These are phyloP conservation scores for Candida ulmi DNA, from an alignment of 805 yeast genomes.

Conservation along the genomic window DNA sequence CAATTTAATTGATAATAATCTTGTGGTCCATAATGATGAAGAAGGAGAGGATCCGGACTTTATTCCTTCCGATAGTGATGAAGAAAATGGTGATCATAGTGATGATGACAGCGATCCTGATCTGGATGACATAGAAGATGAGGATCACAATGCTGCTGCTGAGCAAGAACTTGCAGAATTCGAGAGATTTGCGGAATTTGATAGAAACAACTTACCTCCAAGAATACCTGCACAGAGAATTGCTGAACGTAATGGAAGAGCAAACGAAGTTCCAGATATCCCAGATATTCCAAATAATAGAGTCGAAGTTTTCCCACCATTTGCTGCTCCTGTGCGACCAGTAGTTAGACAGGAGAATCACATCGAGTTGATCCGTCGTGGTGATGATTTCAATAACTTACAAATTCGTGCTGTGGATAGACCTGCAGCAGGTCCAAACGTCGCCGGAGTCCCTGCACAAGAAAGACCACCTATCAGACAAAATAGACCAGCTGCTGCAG, in stretches of 20 bases:
- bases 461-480: too few species aligned
- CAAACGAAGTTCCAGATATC: slow-evolving; percentile 8
- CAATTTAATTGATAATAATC: too few species aligned
- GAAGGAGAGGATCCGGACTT: slow-evolving; percentile 24
- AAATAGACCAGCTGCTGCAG: neutral
- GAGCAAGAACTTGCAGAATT: slow-evolving; percentile 17
- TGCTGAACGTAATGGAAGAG: neutral
- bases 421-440: too few species aligned
- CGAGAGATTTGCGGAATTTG: slow-evolving; percentile 11
- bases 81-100: slow-evolving; percentile 6
- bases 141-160: slow-evolving; percentile 3
- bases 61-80: slow-evolving; percentile 16
- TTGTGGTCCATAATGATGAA: too few species aligned
- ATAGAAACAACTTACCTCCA: slow-evolving; percentile 5
- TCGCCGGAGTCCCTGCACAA: too few species aligned
- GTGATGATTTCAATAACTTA: too few species aligned
- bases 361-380: too few species aligned
- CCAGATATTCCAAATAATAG: slow-evolving; percentile 6
- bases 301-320: slow-evolving; percentile 10
- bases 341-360: too few species aligned
- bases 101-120: too few species aligned
- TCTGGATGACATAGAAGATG: slow-evolving; percentile 7
- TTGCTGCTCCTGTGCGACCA: slow-evolving; percentile 10
- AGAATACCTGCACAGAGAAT: too few species aligned
- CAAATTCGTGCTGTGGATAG: neutral